Conservation (phyloP, 805 yeast genomes). For the Teunomyces cretensis region DNA sequence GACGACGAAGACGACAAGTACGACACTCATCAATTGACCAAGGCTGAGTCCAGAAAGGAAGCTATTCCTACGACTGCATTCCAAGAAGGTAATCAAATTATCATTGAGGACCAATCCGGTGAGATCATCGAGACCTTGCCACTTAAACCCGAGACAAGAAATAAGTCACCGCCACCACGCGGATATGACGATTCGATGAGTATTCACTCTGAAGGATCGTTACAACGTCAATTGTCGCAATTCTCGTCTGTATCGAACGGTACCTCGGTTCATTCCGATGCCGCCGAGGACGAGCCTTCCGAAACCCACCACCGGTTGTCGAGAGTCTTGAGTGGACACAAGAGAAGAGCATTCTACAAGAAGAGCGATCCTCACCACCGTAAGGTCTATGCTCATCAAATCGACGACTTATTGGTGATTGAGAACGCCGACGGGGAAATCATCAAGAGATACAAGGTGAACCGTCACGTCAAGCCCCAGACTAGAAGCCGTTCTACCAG, state of each 20-base stretch:
- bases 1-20: background rate
- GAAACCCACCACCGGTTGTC: background rate
- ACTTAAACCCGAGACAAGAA: constrained; percentile 14
- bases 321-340: constrained; percentile 9
- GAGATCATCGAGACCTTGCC: constrained; percentile 65
- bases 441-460: constrained; percentile 74
- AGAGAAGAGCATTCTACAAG: constrained; percentile 26
- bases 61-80: constrained; percentile 36
- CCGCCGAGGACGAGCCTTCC: constrained; percentile 9
- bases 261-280: constrained; percentile 15
- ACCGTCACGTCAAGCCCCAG: constrained; percentile 41
- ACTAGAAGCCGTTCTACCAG: constrained; percentile 33
- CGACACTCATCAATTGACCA: constrained; percentile 2
- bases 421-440: constrained; percentile 94
- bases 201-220: constrained; percentile 42
- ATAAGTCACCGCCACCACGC: background rate
- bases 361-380: constrained; percentile 32
- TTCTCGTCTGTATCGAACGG: constrained; percentile 27
- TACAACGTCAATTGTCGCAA: constrained; percentile 35
- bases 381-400: constrained; percentile 69
- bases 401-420: constrained; percentile 74
- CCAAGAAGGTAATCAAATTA: constrained; percentile 67
- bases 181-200: constrained; percentile 15
- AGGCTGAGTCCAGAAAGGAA: constrained; percentile 4
- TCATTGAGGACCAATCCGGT: constrained; percentile 83